Conservation (phyloP, 2,329 filamentous ascomycete genomes). For the Neoascochyta sp. region DNA sequence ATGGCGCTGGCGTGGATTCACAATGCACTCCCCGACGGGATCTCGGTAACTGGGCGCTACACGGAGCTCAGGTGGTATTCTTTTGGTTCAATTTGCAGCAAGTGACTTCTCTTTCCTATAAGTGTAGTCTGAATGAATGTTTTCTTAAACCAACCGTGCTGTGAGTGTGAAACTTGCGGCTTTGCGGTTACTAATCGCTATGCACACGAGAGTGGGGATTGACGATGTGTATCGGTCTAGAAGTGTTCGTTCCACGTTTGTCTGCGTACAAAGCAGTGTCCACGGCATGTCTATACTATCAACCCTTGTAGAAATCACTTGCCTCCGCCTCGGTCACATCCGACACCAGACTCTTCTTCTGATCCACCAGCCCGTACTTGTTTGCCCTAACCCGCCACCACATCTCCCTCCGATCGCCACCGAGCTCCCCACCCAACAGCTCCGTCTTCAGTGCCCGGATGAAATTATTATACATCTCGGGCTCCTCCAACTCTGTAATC, state of each 20-base stretch:
- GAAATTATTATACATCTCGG: conserved; percentile 72
- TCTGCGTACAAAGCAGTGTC: no score
- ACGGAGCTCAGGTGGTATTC: conserved; percentile 11
- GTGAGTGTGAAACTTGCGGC: no score
- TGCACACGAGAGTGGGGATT: no score
- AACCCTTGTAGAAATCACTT: conserved; percentile 36
- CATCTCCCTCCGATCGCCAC: conserved; percentile 75
- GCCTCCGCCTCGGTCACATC: conserved; percentile 68
- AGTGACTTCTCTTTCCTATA: conserved; percentile 14
- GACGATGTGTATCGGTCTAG: no score
- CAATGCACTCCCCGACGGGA: conserved; percentile 12
- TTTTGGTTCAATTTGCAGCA: conserved; percentile 5
- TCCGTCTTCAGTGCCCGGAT: conserved; percentile 67
- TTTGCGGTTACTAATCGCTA: no score
- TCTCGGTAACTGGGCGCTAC: conserved; percentile 8
- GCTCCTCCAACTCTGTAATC: conserved; percentile 70
- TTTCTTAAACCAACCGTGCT: no score
- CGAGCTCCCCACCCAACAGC: conserved; percentile 64
- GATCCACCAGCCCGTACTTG: conserved; percentile 70
- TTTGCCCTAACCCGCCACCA: conserved; percentile 70
- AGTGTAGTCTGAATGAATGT: conserved; percentile 22
- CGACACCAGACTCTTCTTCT: conserved; percentile 59
- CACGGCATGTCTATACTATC: no score
- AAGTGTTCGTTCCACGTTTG: no score
- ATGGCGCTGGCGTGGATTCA: conserved; percentile 12